These are phyloP conservation scores for Aspergillus leporis DNA, from an alignment of 495 filamentous ascomycete species.

Conservation along the genomic window DNA sequence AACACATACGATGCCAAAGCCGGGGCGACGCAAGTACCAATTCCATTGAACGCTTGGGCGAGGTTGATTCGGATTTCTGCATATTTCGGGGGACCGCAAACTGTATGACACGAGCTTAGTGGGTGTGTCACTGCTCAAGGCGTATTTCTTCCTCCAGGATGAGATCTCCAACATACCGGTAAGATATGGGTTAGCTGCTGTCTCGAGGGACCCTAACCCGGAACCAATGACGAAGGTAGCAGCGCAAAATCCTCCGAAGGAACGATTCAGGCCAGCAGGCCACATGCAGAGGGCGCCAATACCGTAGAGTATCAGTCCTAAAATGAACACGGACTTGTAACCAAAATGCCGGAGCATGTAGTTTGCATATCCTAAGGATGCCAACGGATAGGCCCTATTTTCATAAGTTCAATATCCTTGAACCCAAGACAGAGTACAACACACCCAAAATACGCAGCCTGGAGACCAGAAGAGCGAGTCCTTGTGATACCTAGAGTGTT, in stretches of 20 bases:
- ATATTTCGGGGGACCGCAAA: conserved; percentile 53
- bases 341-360: conserved; percentile 53
- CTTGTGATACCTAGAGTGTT: conserved; percentile 51
- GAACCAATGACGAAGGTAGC: conserved; percentile 59
- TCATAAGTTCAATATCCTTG: background rate
- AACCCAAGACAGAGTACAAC: background rate
- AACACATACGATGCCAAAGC: conserved; percentile 69
- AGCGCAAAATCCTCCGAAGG: conserved; percentile 62
- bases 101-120: conserved; percentile 19
- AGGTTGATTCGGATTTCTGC: conserved; percentile 62
- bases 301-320: conserved; percentile 50
- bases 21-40: conserved; percentile 65
- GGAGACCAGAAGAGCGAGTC: conserved; percentile 52
- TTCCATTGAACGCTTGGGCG: conserved; percentile 67
- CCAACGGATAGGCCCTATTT: conserved; percentile 57
- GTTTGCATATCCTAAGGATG: conserved; percentile 61
- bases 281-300: conserved; percentile 57
- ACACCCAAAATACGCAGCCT: conserved; percentile 55
- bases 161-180: conserved; percentile 32
- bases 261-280: conserved; percentile 53
- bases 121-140: background rate
- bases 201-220: conserved; percentile 55
- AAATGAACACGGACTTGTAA: conserved; percentile 56
- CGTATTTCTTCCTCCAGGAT: background rate
- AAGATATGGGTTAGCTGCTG: conserved; percentile 58